Evolutionary conservation across 2,329 filamentous ascomycete genomes (phyloP).

Genomic region (Triangularia setosa): DNA sequence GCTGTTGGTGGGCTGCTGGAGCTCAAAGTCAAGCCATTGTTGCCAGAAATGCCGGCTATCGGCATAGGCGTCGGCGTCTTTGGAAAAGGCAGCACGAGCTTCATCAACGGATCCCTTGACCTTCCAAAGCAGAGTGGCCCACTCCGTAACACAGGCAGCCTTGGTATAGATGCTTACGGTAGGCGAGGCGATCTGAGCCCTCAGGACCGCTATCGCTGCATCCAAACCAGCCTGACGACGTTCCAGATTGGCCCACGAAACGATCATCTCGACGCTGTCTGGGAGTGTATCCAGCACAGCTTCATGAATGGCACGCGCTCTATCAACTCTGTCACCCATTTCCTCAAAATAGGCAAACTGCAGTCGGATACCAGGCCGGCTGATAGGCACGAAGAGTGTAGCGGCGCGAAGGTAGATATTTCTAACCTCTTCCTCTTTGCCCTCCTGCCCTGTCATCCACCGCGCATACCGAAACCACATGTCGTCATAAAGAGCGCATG

Average conservation of each 20-base stretch:
- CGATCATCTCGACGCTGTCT: conserved; percentile 79
- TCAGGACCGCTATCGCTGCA: conserved; percentile 78
- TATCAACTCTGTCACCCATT: conserved; percentile 67
- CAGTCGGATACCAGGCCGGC: conserved; percentile 75
- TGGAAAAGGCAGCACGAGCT: conserved; percentile 76
- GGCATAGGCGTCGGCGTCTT: conserved; percentile 77
- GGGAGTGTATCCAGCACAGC: conserved; percentile 74
- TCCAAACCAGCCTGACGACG: conserved; percentile 80
- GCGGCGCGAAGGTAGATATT: conserved; percentile 88
- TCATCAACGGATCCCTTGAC: conserved; percentile 75
- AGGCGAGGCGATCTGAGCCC: conserved; percentile 71
- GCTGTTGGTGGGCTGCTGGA: conserved; percentile 69
- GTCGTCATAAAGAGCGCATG: conserved; percentile 91
- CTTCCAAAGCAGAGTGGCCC: conserved; percentile 84
- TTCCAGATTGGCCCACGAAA: conserved; percentile 82
- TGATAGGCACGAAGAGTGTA: conserved; percentile 81
- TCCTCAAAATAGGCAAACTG: conserved; percentile 97
- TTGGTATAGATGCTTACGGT: conserved; percentile 74
- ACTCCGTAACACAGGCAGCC: conserved; percentile 81
- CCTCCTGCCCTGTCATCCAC: conserved; percentile 81
- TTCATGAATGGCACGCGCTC: conserved; percentile 80
- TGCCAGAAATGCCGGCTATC: conserved; percentile 89
- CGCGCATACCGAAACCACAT: conserved; percentile 97
- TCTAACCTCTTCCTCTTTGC: conserved; percentile 83
- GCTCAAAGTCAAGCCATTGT: conserved; percentile 83